A percentile compares a stretch with the other conserved stretches of the same genome.
Conservation (phyloP, 257 asterid genomes). For the Penstemon newberryi region DNA sequence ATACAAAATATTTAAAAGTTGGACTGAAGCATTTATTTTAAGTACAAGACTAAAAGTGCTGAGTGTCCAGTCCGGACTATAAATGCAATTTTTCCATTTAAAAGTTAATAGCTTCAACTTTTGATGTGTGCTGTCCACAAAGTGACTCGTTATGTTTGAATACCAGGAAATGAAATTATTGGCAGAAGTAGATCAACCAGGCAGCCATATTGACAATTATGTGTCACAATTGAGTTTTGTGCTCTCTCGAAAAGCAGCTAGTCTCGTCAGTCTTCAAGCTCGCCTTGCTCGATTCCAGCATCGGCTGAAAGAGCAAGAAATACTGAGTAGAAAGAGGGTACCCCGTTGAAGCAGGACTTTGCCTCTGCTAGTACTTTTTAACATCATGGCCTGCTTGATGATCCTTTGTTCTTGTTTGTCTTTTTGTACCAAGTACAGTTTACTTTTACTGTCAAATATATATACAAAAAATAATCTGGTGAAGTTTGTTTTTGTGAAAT, state of each 20-base stretch:
- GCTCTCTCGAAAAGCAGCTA: slow-evolving; percentile 92
- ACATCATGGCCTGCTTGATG: neutral
- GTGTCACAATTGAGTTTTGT: slow-evolving; percentile 83
- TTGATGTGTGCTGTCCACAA: neutral
- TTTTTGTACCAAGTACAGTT: slow-evolving; percentile 39
- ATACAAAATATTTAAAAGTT: too few relatives aligned
- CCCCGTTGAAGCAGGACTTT: slow-evolving; percentile 42
- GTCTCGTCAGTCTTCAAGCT: slow-evolving; percentile 92
- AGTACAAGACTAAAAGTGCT: too few relatives aligned
- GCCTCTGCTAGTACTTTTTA: slow-evolving; percentile 17
- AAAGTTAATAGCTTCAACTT: neutral
- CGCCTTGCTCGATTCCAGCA: slow-evolving; percentile 98
- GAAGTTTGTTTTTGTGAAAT: slow-evolving; percentile 45
- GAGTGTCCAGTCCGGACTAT: too few relatives aligned
- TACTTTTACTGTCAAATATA: slow-evolving; percentile 30
- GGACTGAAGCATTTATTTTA: too few relatives aligned
- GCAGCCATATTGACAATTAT: slow-evolving; percentile 86
- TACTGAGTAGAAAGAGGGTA: slow-evolving; percentile 83
- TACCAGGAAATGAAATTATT: slow-evolving; percentile 93
- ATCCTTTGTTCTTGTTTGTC: slow-evolving; percentile 26
- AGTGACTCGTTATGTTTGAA: slow-evolving; percentile 28
- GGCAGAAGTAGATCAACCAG: slow-evolving; percentile 95
- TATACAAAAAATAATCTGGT: slow-evolving; percentile 30
- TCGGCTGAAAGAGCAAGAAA: slow-evolving; percentile 91
- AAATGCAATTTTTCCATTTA: too few relatives aligned